phyloP scores from a whole-genome alignment of 441 rosid species.

The Populus hybrid region DNA sequence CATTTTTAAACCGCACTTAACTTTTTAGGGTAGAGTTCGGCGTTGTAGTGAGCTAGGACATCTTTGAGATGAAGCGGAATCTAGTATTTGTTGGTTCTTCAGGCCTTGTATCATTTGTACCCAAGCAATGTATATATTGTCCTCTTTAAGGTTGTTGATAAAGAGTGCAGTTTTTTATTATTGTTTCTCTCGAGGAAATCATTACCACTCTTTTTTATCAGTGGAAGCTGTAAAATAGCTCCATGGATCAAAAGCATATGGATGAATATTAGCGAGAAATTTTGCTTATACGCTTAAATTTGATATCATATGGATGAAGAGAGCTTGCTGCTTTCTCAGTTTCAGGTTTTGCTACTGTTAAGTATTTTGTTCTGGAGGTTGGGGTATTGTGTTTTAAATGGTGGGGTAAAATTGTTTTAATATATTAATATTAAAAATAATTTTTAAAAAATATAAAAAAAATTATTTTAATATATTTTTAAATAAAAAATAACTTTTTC shows the following conservation, averaged over 20 bases:
- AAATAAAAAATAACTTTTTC: no score
- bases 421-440: no score
- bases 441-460: no score
- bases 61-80: background rate
- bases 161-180: background rate
- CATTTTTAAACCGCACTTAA: conserved; percentile 38
- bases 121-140: background rate
- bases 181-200: background rate
- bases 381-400: no score
- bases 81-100: background rate
- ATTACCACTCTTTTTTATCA: background rate
- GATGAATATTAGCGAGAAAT: background rate
- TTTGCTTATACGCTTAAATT: background rate
- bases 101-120: background rate
- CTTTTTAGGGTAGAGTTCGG: conserved; percentile 8
- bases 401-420: no score
- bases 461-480: no score
- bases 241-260: background rate
- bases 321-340: background rate
- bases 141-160: background rate
- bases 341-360: background rate
- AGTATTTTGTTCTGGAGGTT: no score
- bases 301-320: background rate
- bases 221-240: background rate
- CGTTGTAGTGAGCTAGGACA: conserved; percentile 9